Evolutionary conservation across 2,329 filamentous ascomycete species (phyloP), one percentile per base, ranked within the genome.

Genomic region (Clarireedia hainanense): DNA sequence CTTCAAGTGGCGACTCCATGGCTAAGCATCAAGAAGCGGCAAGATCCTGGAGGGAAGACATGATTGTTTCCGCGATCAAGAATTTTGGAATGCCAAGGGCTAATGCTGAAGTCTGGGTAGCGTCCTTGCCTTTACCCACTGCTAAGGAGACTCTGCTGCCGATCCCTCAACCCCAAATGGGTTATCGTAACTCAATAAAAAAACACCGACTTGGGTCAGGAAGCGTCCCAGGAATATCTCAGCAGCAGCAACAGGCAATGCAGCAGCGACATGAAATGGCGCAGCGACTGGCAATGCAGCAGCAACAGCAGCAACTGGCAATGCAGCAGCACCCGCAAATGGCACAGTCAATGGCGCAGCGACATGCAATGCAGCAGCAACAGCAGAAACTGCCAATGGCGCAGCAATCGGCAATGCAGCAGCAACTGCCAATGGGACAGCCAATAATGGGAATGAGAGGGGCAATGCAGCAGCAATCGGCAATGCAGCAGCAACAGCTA

Each of bases 41-140:
- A 14, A 42, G 37, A n/a, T 10, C 15, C 6, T 58, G 57, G 57
- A 51, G 48, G 26, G 37, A 50, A 17, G 57, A 59, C n/a, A 57
- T 51, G 26, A 23, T 26, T 48, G 10, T 34, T 17, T 54, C 43
- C n/a, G 47, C 55, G 1, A 40, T 55, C 20, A 59, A 55, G 20
- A 47, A 47, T 37, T 55, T 59, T n/a, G 39, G 47, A 9, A 55
- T 57, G 50, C 40, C 43, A 4, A 14, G 15, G 15, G 20, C 7
- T 5, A 42, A 50, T 43, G 55, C 57, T 55, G 47, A 51, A 23
- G 23, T 43, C 4, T 59, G 42, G 50, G 47, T 30, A 1, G 39
- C 39, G 4, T 17, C 23, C 2, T n/a, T 57, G 17, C 47, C 47
- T 30, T 2, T 46, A 20, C 53, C 53, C 10, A 30, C 27, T 6